Evolutionary conservation across 202 grass and related monocot genomes (phyloP), one percentile per base, ranked within the genome.

Genomic region (Bolboschoenoplectus hybrid): DNA sequence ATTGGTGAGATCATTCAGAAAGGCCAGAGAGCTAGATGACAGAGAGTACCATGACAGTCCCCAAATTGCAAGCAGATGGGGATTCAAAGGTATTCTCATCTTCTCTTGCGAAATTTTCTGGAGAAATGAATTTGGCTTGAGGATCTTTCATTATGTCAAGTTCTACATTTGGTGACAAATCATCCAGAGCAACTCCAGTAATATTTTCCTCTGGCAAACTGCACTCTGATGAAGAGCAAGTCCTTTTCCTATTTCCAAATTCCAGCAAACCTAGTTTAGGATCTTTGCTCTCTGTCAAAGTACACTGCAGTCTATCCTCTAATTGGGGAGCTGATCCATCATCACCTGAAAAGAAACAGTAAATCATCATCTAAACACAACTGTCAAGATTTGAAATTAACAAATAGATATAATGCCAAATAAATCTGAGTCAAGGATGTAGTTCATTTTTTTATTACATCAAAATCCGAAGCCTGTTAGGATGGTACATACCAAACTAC

Each of bases 201-300:
- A 63, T 20, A 81, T 63, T 44, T 56, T 80, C 50, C 74, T 80
- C 74, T 80, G 20, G 10, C 35, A 80, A 72, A 20, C 40, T 72
- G 68, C 68, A 49, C 7, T 41, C 44, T 20, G 68, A 47, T 19
- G 16, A 9, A 72, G 43, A 72, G 43, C 43, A 46, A 72, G 38
- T 20, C 7, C 6, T 46, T 47, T 72, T 46, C 16, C 68, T 43
- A 72, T 40, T 46, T 46, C 17, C 68, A 72, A 26, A 40, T 46
- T 72, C 43, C 7, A 47, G 17, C 16, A 72, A 46, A 9, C 17
- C 7, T 72, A 43, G 44, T 72, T 72, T 72, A 12, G n/a, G 17
- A 26, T 72, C 68, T 46, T 45, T 70, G 67, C 16, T 70, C 40
- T 70, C 67, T 17, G 40, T 70, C 67, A 46, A 71, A 46, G 17